Percentiles rank a stretch among this genome's conserved stretches.
Conservation (phyloP, 805 yeast species). For the Wickerhamiella bombiphila region DNA sequence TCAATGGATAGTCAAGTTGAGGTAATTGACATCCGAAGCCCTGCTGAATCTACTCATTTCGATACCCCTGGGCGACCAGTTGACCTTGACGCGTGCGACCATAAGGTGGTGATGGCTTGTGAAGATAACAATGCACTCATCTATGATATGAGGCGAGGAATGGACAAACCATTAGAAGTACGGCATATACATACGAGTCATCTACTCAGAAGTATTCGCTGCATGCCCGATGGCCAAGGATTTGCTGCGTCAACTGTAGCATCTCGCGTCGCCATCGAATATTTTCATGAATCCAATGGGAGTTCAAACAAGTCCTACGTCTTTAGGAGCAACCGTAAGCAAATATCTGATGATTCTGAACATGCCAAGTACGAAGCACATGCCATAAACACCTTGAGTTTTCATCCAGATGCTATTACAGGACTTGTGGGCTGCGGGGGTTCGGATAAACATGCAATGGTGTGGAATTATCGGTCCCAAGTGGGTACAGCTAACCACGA, state of each 20-base stretch:
- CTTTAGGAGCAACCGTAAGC: conserved; percentile 6
- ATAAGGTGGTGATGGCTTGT: neutral
- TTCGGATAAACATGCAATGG: conserved; percentile 5
- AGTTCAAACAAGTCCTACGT: neutral
- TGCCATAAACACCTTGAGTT: conserved; percentile 8
- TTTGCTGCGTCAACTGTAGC: conserved; percentile 7
- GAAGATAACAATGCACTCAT: neutral
- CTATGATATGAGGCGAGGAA: conserved; percentile 2
- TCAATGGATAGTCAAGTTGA: too few species aligned
- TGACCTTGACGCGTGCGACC: neutral
- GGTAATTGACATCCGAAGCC: neutral
- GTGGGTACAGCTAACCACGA: conserved; percentile 1
- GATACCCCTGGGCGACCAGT: neutral
- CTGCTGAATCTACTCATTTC: neutral
- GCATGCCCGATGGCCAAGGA: conserved; percentile 3
- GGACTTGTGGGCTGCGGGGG: conserved; percentile 7
- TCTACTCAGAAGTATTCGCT: neutral
- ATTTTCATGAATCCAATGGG: neutral
- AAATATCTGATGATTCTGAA: too few species aligned
- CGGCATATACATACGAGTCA: neutral
- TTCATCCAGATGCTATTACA: neutral
- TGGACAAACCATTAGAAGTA: neutral
- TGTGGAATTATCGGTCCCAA: conserved; percentile 8
- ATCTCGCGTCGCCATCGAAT: conserved; percentile 7
- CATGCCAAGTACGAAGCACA: conserved; percentile 1